A percentile compares a stretch with the other conserved stretches of the same genome.
Conservation (phyloP, 768 basidiomycete species). For the Calocybe indica region DNA sequence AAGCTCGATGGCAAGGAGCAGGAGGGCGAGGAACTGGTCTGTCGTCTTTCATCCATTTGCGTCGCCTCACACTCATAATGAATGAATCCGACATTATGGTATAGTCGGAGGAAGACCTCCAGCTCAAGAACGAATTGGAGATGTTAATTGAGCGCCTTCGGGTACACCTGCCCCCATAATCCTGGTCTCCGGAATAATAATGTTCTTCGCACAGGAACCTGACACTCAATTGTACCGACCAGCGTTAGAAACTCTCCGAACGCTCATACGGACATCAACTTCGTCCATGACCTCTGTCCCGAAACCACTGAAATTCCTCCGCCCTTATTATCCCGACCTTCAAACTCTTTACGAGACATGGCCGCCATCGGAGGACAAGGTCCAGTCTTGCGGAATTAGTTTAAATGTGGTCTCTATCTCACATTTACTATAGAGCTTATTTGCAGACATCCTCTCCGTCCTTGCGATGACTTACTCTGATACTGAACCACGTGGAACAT, state of each 20-base stretch:
- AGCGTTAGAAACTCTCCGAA: constrained; percentile 89
- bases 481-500: constrained; percentile 92
- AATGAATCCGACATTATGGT: constrained; percentile 5
- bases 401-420: neutral
- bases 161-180: constrained; percentile 36
- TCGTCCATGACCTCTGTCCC: constrained; percentile 99
- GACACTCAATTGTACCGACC: constrained; percentile 81
- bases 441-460: constrained; percentile 95
- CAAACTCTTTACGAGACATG: constrained; percentile 81
- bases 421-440: constrained; percentile 61
- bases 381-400: constrained; percentile 17
- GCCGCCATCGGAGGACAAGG: constrained; percentile 74
- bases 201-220: constrained; percentile 59
- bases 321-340: constrained; percentile 87
- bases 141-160: constrained; percentile 94
- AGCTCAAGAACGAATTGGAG: constrained; percentile 90
- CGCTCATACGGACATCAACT: constrained; percentile 91
- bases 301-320: constrained; percentile 96
- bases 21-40: constrained; percentile 77
- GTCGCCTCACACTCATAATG: neutral
- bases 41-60: constrained; percentile 21
- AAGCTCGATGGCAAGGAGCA: constrained; percentile 46
- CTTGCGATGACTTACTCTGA: constrained; percentile 99
- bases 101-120: constrained; percentile 92
- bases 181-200: constrained; percentile 3